Evolutionary conservation across 345 rosid genomes (phyloP).

Genomic region (Conringia planisiliqua): DNA sequence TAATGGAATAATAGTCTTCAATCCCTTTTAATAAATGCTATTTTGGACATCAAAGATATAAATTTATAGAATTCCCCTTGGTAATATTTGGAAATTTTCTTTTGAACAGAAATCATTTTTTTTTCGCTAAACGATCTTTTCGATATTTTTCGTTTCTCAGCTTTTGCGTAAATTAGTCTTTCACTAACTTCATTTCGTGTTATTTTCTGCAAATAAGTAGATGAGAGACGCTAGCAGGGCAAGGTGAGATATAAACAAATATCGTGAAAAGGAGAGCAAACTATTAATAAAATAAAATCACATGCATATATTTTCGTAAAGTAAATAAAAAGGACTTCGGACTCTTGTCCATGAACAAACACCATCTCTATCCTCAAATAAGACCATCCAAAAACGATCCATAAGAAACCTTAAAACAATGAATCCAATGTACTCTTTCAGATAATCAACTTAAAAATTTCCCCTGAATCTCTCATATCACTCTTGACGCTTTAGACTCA

Average conservation of each 20-base stretch:
- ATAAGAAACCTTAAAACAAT: not conserved
- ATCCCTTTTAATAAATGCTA: too few species aligned
- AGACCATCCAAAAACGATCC: conserved; percentile 17
- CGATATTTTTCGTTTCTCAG: too few species aligned
- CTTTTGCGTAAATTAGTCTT: too few species aligned
- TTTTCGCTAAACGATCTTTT: too few species aligned
- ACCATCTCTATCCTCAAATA: conserved; percentile 5
- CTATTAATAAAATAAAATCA: not conserved
- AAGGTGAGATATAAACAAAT: not conserved
- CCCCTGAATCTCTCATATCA: not conserved
- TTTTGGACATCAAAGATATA: too few species aligned
- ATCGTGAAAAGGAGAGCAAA: not conserved
- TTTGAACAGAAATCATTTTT: too few species aligned
- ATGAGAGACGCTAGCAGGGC: not conserved
- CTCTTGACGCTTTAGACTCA: conserved; percentile 16
- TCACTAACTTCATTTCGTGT: not conserved
- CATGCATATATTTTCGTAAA: not conserved
- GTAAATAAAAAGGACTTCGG: not conserved
- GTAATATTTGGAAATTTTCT: too few species aligned
- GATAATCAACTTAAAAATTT: conserved; percentile 9
- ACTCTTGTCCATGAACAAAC: conserved; percentile 20
- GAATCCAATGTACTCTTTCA: conserved; percentile 18
- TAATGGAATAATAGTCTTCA: too few species aligned
- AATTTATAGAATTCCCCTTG: too few species aligned
- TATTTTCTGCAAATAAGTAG: too few species aligned